Percentiles rank a stretch among this genome's conserved stretches.
phyloP scores from a whole-genome alignment of 176 grass and related monocot species.

The Oryza meyeriana region DNA sequence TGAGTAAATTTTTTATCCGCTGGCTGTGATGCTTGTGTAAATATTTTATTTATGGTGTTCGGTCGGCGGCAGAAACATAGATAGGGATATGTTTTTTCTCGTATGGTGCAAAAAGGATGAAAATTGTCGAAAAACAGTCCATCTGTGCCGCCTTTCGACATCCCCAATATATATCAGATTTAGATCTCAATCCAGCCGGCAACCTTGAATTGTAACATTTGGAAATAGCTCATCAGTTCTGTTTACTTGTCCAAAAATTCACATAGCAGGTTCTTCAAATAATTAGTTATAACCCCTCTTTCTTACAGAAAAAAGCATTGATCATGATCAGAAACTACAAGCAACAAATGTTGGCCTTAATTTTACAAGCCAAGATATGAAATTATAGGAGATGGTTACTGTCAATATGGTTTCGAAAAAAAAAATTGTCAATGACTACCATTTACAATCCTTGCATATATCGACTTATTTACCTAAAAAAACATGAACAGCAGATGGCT shows the following conservation, averaged over 20 bases:
- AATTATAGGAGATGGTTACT: slow-evolving; percentile 25
- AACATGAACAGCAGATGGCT: not conserved
- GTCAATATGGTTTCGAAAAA: not conserved
- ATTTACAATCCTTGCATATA: slow-evolving; percentile 43
- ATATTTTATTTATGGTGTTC: too few species aligned
- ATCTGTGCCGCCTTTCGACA: not conserved
- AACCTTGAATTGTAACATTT: not conserved
- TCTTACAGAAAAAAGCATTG: not conserved
- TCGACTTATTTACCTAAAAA: slow-evolving; percentile 37
- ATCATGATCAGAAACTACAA: slow-evolving; percentile 17
- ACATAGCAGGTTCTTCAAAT: not conserved
- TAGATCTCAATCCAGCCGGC: not conserved
- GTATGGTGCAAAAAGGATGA: too few species aligned
- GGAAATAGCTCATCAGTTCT: not conserved
- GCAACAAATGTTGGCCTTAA: slow-evolving; percentile 30
- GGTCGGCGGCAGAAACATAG: too few species aligned
- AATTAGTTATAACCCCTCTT: not conserved
- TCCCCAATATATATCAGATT: not conserved
- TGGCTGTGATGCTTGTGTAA: too few species aligned
- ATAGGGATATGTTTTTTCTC: too few species aligned
- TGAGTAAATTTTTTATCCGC: too few species aligned
- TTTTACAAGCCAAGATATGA: slow-evolving; percentile 19
- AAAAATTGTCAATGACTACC: slow-evolving; percentile 22
- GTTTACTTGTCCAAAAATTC: not conserved
- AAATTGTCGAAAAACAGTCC: not conserved